Evolutionary conservation across 2,329 filamentous ascomycete genomes (phyloP), one percentile per base, ranked within the genome.

Genomic region (Niveomyces coronatus): DNA sequence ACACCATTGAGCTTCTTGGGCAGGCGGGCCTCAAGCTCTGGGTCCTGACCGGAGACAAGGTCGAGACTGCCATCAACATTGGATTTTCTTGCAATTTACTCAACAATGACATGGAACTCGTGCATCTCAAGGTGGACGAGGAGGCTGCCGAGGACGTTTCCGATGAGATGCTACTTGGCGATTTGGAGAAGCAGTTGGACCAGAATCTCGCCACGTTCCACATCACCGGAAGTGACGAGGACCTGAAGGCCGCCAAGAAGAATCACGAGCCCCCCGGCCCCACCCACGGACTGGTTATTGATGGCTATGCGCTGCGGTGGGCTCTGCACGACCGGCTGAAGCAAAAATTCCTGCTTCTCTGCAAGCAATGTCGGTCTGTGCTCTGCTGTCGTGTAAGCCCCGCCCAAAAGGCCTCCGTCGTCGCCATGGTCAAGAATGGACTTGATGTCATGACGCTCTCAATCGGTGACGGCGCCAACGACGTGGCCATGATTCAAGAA

Each of bases 41-140:
- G 91, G 91, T 98, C 38, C 67, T 98, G 47, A 98, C 91, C 13
- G 91, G 93, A 46, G 91, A 98, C 70, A 98, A 96, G 62, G 89
- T 96, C 22, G 91, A 98, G 63, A 98, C 91, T 17, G 91, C 93
- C 41, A 98, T 98, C 76, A 98, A 98, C 64, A 98, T 98, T 55
- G 91, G 91, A 3, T 98, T 96, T 62, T 98, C 93, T 9, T 98
- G 93, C 67, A 98, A 98, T 51, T 71, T 98, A 22, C 74, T 98
- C 39, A 87, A 89, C 62, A 98, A 95, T 59, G 85, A 94, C 49
- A 95, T 98, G 91, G 91, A 98, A 49, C 67, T 98, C 44, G 84
- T 98, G 46, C 77, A 94, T 34, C 71, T 98, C 49, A 93, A 93
- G 55, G 72, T 91, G 20, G 75, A 84, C 1, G 85, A 94, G 46